Evolutionary conservation across 345 rosid species (phyloP).

Genomic region (Brassica nigra): DNA sequence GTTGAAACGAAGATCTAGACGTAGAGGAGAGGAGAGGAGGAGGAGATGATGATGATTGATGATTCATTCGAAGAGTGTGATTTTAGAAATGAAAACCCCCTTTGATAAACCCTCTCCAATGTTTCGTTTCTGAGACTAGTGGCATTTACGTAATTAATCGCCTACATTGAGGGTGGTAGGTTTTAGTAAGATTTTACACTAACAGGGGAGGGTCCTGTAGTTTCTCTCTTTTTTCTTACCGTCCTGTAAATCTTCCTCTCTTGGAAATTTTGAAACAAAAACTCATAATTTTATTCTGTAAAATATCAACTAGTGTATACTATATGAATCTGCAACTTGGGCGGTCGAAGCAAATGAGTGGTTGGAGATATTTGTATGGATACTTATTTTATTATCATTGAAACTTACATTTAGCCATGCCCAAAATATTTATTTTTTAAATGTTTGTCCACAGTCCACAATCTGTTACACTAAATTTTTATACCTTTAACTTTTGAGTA

Average conservation of each 20-base stretch:
- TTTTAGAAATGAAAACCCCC: background rate
- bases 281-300: background rate
- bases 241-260: constrained; percentile 17
- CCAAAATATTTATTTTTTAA: background rate
- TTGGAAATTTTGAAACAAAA: background rate
- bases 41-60: background rate
- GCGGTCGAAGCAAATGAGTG: constrained; percentile 17
- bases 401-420: background rate
- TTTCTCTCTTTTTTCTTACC: constrained; percentile 11
- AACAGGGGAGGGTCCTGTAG: background rate
- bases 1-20: background rate
- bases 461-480: background rate
- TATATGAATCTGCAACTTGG: constrained; percentile 19
- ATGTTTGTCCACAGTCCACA: background rate
- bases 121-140: background rate
- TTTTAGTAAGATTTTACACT: background rate
- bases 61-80: background rate
- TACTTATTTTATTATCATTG: background rate
- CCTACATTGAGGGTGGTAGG: background rate
- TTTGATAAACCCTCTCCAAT: constrained; percentile 17
- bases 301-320: background rate
- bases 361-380: background rate
- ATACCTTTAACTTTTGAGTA: too few relatives aligned
- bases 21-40: background rate
- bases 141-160: constrained; percentile 6